These are phyloP conservation scores for Aureobasidium sp. DNA, from an alignment of 2,329 filamentous ascomycete genomes.

Conservation along the genomic window DNA sequence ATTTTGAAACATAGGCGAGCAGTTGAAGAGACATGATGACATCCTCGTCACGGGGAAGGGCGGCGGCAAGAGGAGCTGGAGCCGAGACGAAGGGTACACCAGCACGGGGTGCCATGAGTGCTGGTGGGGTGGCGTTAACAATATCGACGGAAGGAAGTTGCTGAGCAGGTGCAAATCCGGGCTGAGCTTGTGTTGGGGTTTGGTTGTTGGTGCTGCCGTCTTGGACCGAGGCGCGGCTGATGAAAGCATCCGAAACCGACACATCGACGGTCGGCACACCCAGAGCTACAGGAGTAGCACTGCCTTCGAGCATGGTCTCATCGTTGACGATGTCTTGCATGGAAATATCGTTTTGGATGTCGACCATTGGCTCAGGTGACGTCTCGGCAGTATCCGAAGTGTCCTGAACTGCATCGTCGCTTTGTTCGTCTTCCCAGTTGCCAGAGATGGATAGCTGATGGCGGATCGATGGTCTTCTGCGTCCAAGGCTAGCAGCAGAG, in stretches of 20 bases:
- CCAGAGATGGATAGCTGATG: slow-evolving; percentile 82
- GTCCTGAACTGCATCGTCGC: slow-evolving; percentile 73
- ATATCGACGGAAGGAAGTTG: slow-evolving; percentile 50
- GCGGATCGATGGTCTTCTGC: slow-evolving; percentile 73
- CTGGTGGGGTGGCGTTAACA: slow-evolving; percentile 63
- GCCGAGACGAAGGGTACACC: slow-evolving; percentile 13
- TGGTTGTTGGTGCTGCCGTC: slow-evolving; percentile 76
- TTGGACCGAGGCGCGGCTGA: slow-evolving; percentile 77
- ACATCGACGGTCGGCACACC: slow-evolving; percentile 73
- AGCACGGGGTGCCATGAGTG: slow-evolving; percentile 5
- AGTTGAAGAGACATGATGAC: slow-evolving; percentile 97
- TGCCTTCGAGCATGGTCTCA: slow-evolving; percentile 64
- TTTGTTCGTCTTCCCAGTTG: slow-evolving; percentile 67
- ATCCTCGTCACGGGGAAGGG: slow-evolving; percentile 94
- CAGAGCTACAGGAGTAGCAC: slow-evolving; percentile 60
- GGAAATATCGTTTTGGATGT: slow-evolving; percentile 71
- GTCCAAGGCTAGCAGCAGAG: slow-evolving; percentile 44
- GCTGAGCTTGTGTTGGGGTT: slow-evolving; percentile 50
- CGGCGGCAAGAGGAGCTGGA: slow-evolving; percentile 62
- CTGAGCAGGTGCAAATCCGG: slow-evolving; percentile 8
- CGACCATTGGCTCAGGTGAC: slow-evolving; percentile 58
- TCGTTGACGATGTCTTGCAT: slow-evolving; percentile 83
- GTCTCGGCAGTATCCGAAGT: slow-evolving; percentile 22
- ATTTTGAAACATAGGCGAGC: slow-evolving; percentile 95
- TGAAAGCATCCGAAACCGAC: slow-evolving; percentile 84